Base-by-base conservation (phyloP, 148 eudicot species). In the Persicaria tinctoria region DNA sequence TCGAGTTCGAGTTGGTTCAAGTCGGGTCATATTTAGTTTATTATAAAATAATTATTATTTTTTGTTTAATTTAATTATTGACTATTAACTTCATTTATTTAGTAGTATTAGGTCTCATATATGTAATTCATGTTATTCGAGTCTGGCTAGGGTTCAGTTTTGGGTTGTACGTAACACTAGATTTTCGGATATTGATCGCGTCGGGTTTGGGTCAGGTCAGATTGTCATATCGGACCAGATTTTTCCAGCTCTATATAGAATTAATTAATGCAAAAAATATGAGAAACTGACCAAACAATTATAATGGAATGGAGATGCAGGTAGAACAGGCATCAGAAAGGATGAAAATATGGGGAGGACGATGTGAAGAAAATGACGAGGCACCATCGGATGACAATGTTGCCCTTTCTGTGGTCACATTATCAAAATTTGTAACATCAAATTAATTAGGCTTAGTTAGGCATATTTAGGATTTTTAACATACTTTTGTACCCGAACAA, bases 311-410 rank as follows among this genome's bases (percentile, higher is more conserved):
- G 8, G 14, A 59, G 5, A 53, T 73, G 38, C 86, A 91, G 97
- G 93, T 89, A 48, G 87, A 73, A 63, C 83, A 91, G 60, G 92
- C 97, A 76, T 81, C 91, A 17, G 86, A 86, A 18, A 76, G 93
- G 69, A 76, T 91, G 82, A 75, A 78, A 9, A 72, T 56, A 27
- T 91, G 93, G 91, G 79, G 86, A 32, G 89, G 93, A 0, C 76
- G 63, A 72, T 60, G 17, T n/a, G 77, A 77, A 47, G 87, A 79
- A 20, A 45, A 76, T 13, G 78, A 16, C 18, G n/a, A 12, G 51
- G 50, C 44, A 6, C 18, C 78, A 20, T 46, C 14, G 20, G 80
- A 78, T 0, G 80, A 78, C 18, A 76, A 64, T 50, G 46, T 46
- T 56, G 76, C 78, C 60, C 71, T 76, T 44, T 57, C 81, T n/a